Base-by-base conservation (phyloP, 2,329 filamentous ascomycete species). In the Emergomyces orientalis region DNA sequence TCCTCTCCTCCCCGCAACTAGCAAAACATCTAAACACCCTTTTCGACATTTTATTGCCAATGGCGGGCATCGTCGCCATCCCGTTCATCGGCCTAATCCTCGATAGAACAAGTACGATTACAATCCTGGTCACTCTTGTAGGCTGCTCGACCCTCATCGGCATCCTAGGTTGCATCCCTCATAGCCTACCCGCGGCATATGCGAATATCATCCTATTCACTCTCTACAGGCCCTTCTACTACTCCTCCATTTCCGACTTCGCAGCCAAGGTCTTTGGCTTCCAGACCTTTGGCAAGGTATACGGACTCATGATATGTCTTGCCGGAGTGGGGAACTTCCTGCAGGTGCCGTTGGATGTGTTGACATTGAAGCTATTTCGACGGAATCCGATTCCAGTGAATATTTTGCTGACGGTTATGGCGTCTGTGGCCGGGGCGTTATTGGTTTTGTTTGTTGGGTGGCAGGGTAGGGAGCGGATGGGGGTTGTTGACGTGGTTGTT, bases 181-280 rank as follows among this genome's bases (percentile, higher is more conserved):
- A 84, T 62, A 71, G 83, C 7, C 69, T 73, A 66, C 88, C 86
- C 84, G 88, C 90, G 1, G 79, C 78, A 0, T 96, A 96, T 69
- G 77, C 81, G n/a, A 92, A 91, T 66, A 80, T 96, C 59, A 76
- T 81, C 34, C 81, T 96, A n/a, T 96, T 96, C 70, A 89, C 94
- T 13, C 75, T 96, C 27, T 92, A 94, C 71, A 85, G 91, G 0
- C 91, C 92, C 0, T 86, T 96, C 37, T 97, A 96, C 76, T 96
- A 96, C 77, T 95, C 91, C 0, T 86, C 90, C 8, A 89, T 96
- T 63, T 93, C 88, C 32, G 91, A 96, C 77, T 96, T 95, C 74
- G 85, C 86, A 17, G 91, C 90, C 67, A 96, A 96, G 76, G 90
- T 96, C 39, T 96, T 96, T 72, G 91, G 91, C 17, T 96, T 96